These are phyloP conservation scores for Globisporangium lucens DNA, from an alignment of 352 stramenopile genomes.

Conservation along the genomic window DNA sequence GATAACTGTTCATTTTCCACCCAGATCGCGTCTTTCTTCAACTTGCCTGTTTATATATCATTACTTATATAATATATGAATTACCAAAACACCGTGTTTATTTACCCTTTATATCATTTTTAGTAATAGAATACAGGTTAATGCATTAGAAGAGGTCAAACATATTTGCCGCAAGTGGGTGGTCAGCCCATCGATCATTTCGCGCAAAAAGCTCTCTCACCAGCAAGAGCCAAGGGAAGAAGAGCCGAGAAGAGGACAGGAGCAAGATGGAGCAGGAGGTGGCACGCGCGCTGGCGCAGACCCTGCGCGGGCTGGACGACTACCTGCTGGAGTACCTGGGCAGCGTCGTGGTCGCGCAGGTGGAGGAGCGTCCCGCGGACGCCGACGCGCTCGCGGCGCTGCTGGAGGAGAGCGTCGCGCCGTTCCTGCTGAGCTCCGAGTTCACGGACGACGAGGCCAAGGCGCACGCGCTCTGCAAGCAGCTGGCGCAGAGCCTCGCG, in stretches of 20 bases:
- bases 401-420: slow-evolving; percentile 59
- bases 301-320: slow-evolving; percentile 58
- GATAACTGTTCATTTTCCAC: not conserved
- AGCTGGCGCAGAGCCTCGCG: slow-evolving; percentile 40
- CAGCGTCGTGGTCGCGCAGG: slow-evolving; percentile 47
- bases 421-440: slow-evolving; percentile 61
- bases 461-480: slow-evolving; percentile 35
- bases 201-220: not conserved
- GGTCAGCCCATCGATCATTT: not conserved
- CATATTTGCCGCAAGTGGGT: not conserved
- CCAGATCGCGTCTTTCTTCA: not conserved
- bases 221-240: not conserved
- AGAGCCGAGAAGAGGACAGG: not conserved
- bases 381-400: slow-evolving; percentile 34
- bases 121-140: not conserved
- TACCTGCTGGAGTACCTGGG: slow-evolving; percentile 69
- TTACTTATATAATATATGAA: not conserved
- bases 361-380: slow-evolving; percentile 38
- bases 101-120: not conserved
- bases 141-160: not conserved
- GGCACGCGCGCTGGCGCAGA: slow-evolving; percentile 40
- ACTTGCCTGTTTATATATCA: not conserved
- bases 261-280: slow-evolving; percentile 46
- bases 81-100: too few relatives aligned
- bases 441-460: slow-evolving; percentile 43